Base-by-base conservation (phyloP, 2,329 filamentous ascomycete species). In the Chaetomium olivaceum region DNA sequence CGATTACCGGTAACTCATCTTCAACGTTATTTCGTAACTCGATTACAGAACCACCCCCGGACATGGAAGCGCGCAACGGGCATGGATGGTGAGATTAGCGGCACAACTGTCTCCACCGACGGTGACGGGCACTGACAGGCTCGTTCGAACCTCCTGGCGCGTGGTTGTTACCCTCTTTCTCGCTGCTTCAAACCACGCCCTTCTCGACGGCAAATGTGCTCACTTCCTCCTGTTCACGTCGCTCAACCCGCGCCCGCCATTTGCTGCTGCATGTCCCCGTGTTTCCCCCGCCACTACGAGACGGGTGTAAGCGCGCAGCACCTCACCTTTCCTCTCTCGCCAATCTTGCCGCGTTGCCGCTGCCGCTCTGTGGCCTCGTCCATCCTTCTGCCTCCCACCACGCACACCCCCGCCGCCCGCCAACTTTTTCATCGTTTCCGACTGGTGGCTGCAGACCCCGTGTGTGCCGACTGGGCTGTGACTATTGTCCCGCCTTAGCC, bases 111-210 rank as follows among this genome's bases (percentile, higher is more conserved):
- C 62, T 58, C 65, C 67, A 67, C 65, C 25, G 43, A 63, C 23
- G 31, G 56, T 31, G 48, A 43, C 39, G 7, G 16, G 39, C 39
- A 43, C 39, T 19, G 50, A 46, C 62, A 31, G n/a, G 55, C 23
- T 54, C 43, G 43, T 57, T 29, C 33, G 33, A 43, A 51, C 55
- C 61, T 58, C 55, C 62, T 62, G 52, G 63, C 64, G 64, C 46
- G 52, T 61, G 67, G 56, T 58, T 59, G 57, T 58, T 43, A 29
- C 59, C 51, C 43, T 46, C 62, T 61, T 61, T 67, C 54, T 55
- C 62, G 57, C 69, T 58, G 59, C 63, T 66, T 60, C 62, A 64
- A 64, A 68, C 61, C 64, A 62, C 58, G 54, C 65, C n/a, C n/a
- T 66, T 39, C 21, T 65, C 61, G 55, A 52, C 21, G 12, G 27